Percentiles rank a stretch among this genome's conserved stretches.
phyloP scores from a whole-genome alignment of 352 stramenopile genomes.

The Globisporangium yorkense region DNA sequence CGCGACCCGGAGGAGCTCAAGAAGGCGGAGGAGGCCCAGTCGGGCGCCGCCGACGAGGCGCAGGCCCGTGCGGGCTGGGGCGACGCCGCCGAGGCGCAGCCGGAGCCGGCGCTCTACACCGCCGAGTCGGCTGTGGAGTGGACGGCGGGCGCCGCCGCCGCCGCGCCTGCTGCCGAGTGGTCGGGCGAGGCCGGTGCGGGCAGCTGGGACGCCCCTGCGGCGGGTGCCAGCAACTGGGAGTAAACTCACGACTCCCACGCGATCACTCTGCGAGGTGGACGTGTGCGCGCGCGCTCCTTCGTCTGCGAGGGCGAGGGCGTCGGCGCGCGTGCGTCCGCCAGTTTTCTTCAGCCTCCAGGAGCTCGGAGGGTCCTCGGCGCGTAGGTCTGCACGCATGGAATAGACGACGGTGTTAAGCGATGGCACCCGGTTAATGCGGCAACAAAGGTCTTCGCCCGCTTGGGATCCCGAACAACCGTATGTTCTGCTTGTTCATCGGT shows the following conservation, averaged over 20 bases:
- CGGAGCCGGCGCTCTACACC: slow-evolving; percentile 52
- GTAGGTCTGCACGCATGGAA: slow-evolving; percentile 63
- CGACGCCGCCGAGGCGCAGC: slow-evolving; percentile 43
- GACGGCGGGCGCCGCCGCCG: slow-evolving; percentile 30
- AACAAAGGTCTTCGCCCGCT: slow-evolving; percentile 23
- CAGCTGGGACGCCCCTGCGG: slow-evolving; percentile 52
- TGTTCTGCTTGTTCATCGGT: neutral
- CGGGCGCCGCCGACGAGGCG: slow-evolving; percentile 74
- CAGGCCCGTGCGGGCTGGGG: slow-evolving; percentile 65
- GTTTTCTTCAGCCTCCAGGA: slow-evolving; percentile 6
- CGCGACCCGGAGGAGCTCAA: slow-evolving; percentile 99
- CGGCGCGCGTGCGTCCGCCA: neutral
- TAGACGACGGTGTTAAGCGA: slow-evolving; percentile 92
- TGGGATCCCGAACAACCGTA: slow-evolving; percentile 2
- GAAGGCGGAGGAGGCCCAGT: slow-evolving; percentile 97
- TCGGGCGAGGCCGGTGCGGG: slow-evolving; percentile 51
- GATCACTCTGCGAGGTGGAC: slow-evolving; percentile 14
- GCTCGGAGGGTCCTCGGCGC: slow-evolving; percentile 6
- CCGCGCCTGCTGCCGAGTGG: slow-evolving; percentile 56
- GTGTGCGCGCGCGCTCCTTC: slow-evolving; percentile 4
- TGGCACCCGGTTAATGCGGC: slow-evolving; percentile 91
- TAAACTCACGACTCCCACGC: slow-evolving; percentile 28
- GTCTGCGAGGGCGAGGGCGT: neutral
- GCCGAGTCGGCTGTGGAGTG: slow-evolving; percentile 54
- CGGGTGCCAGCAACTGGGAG: slow-evolving; percentile 61